These are phyloP conservation scores for Cucurbita pepo DNA, from an alignment of 306 rosid genomes.

Conservation along the genomic window DNA sequence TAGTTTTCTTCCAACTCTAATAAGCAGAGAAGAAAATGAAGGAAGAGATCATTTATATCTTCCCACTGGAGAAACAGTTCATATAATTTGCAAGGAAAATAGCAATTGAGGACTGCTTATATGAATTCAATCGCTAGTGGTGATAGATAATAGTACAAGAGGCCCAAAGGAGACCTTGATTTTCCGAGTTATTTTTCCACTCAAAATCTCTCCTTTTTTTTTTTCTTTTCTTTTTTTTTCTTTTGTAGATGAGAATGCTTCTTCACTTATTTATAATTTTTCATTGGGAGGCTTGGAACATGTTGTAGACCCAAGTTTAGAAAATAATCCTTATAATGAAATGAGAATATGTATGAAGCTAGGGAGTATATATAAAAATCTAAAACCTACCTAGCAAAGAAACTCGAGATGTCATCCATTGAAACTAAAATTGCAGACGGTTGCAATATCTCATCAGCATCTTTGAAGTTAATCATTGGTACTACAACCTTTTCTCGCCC, in stretches of 20 bases:
- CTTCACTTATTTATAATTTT: background rate
- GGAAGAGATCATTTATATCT: background rate
- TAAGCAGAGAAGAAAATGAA: background rate
- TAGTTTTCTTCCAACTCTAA: background rate
- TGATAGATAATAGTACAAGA: background rate
- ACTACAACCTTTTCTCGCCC: slow-evolving; percentile 72
- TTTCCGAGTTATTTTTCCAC: background rate
- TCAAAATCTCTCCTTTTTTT: background rate
- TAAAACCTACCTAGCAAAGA: slow-evolving; percentile 40
- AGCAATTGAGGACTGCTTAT: background rate
- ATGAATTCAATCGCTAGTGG: background rate
- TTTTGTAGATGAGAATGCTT: background rate
- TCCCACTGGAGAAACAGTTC: background rate
- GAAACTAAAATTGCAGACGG: slow-evolving; percentile 58
- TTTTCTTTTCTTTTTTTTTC: too few relatives aligned
- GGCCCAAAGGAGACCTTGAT: background rate
- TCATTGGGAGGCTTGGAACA: background rate
- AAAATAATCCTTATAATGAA: background rate
- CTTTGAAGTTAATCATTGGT: slow-evolving; percentile 46
- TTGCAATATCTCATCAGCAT: slow-evolving; percentile 27
- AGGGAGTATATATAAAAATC: background rate
- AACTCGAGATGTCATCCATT: slow-evolving; percentile 45
- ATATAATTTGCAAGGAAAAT: background rate
- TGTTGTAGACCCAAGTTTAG: background rate
- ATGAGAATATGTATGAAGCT: background rate